Evolutionary conservation across 441 rosid genomes (phyloP).

Genomic region (Mallotus japonicus): DNA sequence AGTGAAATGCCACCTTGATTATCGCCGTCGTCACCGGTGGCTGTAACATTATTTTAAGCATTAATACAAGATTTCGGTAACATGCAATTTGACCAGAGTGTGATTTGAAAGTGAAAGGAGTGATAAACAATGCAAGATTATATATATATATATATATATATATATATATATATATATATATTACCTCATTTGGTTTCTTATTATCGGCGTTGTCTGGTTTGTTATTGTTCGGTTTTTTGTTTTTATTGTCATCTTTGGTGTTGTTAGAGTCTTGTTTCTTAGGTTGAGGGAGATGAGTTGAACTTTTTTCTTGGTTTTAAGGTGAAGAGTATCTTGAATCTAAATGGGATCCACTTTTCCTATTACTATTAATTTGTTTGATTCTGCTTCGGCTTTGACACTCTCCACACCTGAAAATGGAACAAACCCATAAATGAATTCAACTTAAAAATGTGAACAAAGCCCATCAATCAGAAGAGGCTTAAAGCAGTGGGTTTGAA

Average conservation of each 20-base stretch:
- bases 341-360: conserved; percentile 60
- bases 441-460: not conserved
- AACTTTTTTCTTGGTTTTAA: conserved; percentile 51
- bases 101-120: not conserved
- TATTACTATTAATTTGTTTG: conserved; percentile 50
- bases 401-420: conserved; percentile 48
- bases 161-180: too few species aligned
- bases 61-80: not conserved
- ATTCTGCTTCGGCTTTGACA: conserved; percentile 47
- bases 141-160: too few species aligned
- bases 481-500: too few species aligned
- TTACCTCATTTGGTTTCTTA: conserved; percentile 24
- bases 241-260: conserved; percentile 6
- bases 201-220: conserved; percentile 16
- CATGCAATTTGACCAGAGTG: not conserved
- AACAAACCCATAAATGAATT: not conserved
- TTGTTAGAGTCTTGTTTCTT: conserved; percentile 43
- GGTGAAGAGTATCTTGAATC: conserved; percentile 42
- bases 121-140: too few species aligned
- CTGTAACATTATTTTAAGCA: conserved; percentile 24
- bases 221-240: conserved; percentile 9
- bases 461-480: not conserved
- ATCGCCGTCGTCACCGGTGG: conserved; percentile 69
- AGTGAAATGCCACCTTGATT: conserved; percentile 63
- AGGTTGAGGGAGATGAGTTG: conserved; percentile 69